phyloP scores from a whole-genome alignment of 306 rosid species.

The Glycyrrhiza uralensis region DNA sequence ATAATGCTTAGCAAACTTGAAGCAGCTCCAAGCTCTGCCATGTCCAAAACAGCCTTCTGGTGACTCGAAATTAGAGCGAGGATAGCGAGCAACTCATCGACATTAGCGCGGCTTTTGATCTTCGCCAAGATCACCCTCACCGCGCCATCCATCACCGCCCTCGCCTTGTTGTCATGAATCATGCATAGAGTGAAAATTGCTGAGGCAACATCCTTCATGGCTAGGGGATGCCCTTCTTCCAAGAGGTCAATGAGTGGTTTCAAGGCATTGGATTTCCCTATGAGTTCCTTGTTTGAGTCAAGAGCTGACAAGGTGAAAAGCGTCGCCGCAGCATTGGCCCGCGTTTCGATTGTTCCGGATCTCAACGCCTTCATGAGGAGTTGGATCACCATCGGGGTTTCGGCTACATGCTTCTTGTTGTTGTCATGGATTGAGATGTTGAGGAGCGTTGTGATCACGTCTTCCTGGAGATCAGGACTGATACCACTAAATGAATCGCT shows the following conservation, averaged over 20 bases:
- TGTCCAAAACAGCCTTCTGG: constrained; percentile 67
- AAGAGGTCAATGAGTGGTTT: constrained; percentile 65
- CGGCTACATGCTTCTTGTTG: constrained; percentile 84
- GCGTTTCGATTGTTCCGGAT: constrained; percentile 73
- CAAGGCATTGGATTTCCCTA: constrained; percentile 77
- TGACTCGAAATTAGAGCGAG: constrained; percentile 76
- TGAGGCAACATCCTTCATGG: constrained; percentile 84
- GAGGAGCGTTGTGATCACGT: constrained; percentile 78
- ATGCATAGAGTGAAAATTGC: constrained; percentile 78
- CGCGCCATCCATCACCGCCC: constrained; percentile 68
- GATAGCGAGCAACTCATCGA: constrained; percentile 70
- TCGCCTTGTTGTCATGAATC: constrained; percentile 72
- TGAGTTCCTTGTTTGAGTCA: constrained; percentile 84
- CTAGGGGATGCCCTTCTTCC: constrained; percentile 76
- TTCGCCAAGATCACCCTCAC: constrained; percentile 61
- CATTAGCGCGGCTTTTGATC: constrained; percentile 42
- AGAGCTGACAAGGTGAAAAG: constrained; percentile 86
- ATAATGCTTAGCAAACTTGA: constrained; percentile 58
- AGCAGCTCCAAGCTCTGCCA: constrained; percentile 74
- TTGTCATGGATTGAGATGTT: constrained; percentile 81
- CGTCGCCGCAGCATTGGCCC: constrained; percentile 87
- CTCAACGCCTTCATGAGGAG: constrained; percentile 61
- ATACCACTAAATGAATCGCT: constrained; percentile 29
- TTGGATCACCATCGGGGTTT: constrained; percentile 69
- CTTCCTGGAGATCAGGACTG: constrained; percentile 73